A percentile compares a stretch with the other conserved stretches of the same genome.
phyloP scores from a whole-genome alignment of 2,329 filamentous ascomycete genomes.

The Calonectria honghensis region DNA sequence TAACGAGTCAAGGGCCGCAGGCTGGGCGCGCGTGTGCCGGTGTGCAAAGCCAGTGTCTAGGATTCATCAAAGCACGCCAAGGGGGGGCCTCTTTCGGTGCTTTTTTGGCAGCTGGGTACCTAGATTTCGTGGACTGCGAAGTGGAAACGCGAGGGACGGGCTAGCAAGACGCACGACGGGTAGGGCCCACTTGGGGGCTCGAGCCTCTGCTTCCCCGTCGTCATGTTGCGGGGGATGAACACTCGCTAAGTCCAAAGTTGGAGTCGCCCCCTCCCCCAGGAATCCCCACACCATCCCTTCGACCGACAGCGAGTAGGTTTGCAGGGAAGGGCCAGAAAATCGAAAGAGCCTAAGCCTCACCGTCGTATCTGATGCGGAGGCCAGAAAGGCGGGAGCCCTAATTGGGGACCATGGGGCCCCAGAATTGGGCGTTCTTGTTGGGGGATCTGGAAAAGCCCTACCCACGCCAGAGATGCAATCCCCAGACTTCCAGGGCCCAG shows the following conservation, averaged over 20 bases:
- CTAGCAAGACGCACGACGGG: conserved; percentile 17
- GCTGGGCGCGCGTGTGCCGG: conserved; percentile 24
- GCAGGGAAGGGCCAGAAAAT: neutral
- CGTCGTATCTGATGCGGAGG: conserved; percentile 45
- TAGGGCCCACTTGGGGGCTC: conserved; percentile 40
- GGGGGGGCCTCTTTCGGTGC: conserved; percentile 18
- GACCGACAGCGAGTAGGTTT: conserved; percentile 43
- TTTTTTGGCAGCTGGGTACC: conserved; percentile 6
- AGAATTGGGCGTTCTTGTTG: conserved; percentile 30
- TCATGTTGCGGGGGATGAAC: conserved; percentile 51
- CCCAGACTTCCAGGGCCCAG: conserved; percentile 5
- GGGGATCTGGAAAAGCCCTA: conserved; percentile 37
- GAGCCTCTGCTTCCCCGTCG: conserved; percentile 43
- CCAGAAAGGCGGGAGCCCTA: conserved; percentile 26
- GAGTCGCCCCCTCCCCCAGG: conserved; percentile 44
- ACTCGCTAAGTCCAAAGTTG: conserved; percentile 46
- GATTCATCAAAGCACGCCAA: conserved; percentile 43
- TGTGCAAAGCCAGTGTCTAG: conserved; percentile 40
- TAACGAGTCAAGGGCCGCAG: conserved; percentile 45
- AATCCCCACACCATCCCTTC: conserved; percentile 55
- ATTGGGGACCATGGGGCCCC: conserved; percentile 38
- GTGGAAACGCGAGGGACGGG: conserved; percentile 29
- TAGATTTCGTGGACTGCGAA: conserved; percentile 22
- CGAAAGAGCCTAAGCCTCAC: conserved; percentile 39
- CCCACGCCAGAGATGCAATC: conserved; percentile 1